Percentiles rank a stretch among this genome's conserved stretches.
phyloP scores from a whole-genome alignment of 306 rosid genomes.

The Psophocarpus tetragonolobus region DNA sequence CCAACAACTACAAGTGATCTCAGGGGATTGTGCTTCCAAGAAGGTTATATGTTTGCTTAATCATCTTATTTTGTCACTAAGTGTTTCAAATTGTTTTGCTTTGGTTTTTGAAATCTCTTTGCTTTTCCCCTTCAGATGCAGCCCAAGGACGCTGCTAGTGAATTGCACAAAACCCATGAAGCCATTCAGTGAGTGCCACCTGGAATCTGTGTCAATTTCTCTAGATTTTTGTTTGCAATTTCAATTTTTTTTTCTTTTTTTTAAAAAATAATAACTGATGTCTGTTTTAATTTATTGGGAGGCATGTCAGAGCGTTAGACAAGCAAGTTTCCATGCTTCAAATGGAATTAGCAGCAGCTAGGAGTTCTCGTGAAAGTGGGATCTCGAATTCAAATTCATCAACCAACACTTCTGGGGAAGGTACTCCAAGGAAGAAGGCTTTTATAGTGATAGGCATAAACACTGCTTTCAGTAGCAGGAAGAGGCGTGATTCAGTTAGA shows the following conservation, averaged over 20 bases:
- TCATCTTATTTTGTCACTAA: neutral
- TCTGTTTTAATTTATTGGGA: constrained; percentile 36
- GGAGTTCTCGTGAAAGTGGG: constrained; percentile 61
- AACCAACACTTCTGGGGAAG: constrained; percentile 33
- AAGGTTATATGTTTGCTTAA: constrained; percentile 36
- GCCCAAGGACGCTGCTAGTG: constrained; percentile 59
- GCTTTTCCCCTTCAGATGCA: constrained; percentile 45
- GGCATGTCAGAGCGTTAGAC: constrained; percentile 70
- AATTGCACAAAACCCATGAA: constrained; percentile 78
- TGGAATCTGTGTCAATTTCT: constrained; percentile 26
- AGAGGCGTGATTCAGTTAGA: constrained; percentile 93
- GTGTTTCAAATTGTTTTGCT: neutral
- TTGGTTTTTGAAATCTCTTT: neutral
- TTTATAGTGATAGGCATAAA: constrained; percentile 93
- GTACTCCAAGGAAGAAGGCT: constrained; percentile 59
- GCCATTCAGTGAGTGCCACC: constrained; percentile 86
- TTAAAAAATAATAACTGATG: neutral
- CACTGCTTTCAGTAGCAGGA: constrained; percentile 98
- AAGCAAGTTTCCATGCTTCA: constrained; percentile 84
- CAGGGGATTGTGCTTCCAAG: constrained; percentile 63
- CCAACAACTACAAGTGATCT: constrained; percentile 69
- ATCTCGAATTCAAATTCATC: constrained; percentile 47
- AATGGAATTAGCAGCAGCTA: constrained; percentile 78
- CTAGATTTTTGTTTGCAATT: constrained; percentile 35
- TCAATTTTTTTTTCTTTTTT: neutral